phyloP scores from a whole-genome alignment of 495 filamentous ascomycete genomes.

The Trichoderma parareesei region DNA sequence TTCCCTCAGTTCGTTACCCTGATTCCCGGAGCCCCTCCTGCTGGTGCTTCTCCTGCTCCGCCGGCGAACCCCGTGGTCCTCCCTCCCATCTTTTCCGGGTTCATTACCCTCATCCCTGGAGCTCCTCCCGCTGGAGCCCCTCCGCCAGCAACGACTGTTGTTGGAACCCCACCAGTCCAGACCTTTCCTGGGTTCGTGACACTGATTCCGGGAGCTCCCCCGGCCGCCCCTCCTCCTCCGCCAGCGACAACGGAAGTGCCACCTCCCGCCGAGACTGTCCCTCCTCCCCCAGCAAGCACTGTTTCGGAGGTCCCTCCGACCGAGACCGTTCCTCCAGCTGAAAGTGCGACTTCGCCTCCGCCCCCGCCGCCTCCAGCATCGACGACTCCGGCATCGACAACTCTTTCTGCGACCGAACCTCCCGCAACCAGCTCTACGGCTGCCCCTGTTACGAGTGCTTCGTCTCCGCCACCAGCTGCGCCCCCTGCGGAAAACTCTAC shows the following conservation, averaged over 20 bases:
- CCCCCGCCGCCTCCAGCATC: neutral
- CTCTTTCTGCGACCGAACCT: neutral
- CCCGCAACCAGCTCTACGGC: neutral
- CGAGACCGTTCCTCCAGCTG: neutral
- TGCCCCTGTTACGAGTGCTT: too few relatives aligned
- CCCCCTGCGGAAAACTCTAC: neutral
- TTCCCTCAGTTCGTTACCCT: too few relatives aligned
- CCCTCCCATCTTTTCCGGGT: too few relatives aligned
- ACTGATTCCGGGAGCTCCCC: neutral
- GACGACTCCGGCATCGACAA: neutral
- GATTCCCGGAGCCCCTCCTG: too few relatives aligned
- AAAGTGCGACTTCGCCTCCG: neutral
- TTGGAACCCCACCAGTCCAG: too few relatives aligned
- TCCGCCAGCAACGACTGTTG: too few relatives aligned
- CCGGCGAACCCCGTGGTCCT: too few relatives aligned
- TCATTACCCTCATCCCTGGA: too few relatives aligned
- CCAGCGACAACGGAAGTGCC: neutral
- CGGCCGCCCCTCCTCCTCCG: neutral
- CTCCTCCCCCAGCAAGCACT: neutral
- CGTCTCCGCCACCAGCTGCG: conserved; percentile 2
- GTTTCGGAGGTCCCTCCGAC: neutral
- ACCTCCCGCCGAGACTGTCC: neutral
- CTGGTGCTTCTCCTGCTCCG: too few relatives aligned
- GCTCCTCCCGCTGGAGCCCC: too few relatives aligned
- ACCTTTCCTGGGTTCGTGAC: neutral